Base-by-base conservation (phyloP, 441 rosid genomes). In the Lepidium campestre region DNA sequence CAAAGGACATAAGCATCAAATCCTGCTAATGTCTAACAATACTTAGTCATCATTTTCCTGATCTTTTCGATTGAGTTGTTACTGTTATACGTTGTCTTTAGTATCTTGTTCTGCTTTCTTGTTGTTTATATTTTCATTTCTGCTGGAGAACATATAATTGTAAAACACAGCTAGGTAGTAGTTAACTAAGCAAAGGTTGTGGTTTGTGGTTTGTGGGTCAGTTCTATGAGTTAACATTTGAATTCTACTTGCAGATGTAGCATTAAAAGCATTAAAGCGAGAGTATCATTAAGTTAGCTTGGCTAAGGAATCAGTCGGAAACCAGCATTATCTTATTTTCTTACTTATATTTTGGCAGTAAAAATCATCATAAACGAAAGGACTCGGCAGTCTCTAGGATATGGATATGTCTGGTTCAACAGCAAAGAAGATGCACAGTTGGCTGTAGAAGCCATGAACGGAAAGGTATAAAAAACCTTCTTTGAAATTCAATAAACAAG, bases 371-470 rank as follows among this genome's bases (percentile, higher is more conserved):
- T 59, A 57, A 81, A 81, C 15, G 77, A 74, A 52, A 67, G 50
- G 57, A 70, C 79, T n/a, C 58, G 57, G 66, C 77, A 74, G 62
- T 76, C 81, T 64, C 53, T 77, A 58, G 91, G 87, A 31, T 82
- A 65, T 64, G 91, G 80, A 9, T 84, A 76, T 70, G 80, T 84
- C 25, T 84, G 89, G 87, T 79, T 73, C 45, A 46, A 65, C 23
- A 73, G 36, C 3, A 75, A 64, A 44, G 82, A 81, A 22, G 79
- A 80, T 41, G 86, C 83, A 3, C 63, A 69, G 56, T 29, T 72
- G 65, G 84, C 87, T 32, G 84, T 69, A 19, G 76, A 80, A 32
- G 77, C 76, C 65, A 82, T 84, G 89, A 74, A 79, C 57, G 87
- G 87, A 54, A 77, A 86, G 85, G 89, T 79, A 75, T 13, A 39